phyloP scores from a whole-genome alignment of 805 yeast genomes.

The Myxozyma melibiosi region DNA sequence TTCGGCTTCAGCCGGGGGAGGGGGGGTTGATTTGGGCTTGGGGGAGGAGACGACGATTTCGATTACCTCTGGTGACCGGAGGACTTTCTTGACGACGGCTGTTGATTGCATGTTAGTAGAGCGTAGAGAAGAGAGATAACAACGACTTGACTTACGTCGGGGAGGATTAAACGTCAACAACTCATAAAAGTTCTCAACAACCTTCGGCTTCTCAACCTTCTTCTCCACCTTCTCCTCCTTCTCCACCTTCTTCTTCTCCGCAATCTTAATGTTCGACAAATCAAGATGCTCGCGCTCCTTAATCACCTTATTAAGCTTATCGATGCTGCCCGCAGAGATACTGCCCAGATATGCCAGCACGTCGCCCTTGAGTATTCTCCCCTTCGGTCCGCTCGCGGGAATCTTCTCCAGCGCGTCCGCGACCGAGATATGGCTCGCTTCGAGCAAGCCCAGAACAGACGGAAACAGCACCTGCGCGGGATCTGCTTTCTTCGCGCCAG shows the following conservation, averaged over 20 bases:
- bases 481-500: constrained; percentile 51
- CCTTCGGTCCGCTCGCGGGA: constrained; percentile 85
- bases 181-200: constrained; percentile 30
- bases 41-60: constrained; percentile 20
- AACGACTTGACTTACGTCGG: constrained; percentile 19
- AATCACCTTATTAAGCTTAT: constrained; percentile 58
- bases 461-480: constrained; percentile 72
- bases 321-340: constrained; percentile 59
- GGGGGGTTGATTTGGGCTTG: too few species aligned
- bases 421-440: constrained; percentile 60
- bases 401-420: constrained; percentile 74
- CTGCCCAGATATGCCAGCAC: constrained; percentile 80
- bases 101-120: neutral
- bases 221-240: constrained; percentile 31
- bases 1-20: constrained; percentile 2
- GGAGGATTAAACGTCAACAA: constrained; percentile 32
- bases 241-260: constrained; percentile 40
- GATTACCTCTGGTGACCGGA: constrained; percentile 25
- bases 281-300: constrained; percentile 65
- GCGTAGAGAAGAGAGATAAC: neutral
- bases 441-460: constrained; percentile 70
- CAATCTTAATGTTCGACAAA: constrained; percentile 58
- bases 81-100: constrained; percentile 26
- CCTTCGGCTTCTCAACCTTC: constrained; percentile 28
- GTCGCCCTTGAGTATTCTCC: constrained; percentile 88